These are phyloP conservation scores for Botrytis medusae DNA, from an alignment of 2,329 filamentous ascomycete genomes.

Conservation along the genomic window DNA sequence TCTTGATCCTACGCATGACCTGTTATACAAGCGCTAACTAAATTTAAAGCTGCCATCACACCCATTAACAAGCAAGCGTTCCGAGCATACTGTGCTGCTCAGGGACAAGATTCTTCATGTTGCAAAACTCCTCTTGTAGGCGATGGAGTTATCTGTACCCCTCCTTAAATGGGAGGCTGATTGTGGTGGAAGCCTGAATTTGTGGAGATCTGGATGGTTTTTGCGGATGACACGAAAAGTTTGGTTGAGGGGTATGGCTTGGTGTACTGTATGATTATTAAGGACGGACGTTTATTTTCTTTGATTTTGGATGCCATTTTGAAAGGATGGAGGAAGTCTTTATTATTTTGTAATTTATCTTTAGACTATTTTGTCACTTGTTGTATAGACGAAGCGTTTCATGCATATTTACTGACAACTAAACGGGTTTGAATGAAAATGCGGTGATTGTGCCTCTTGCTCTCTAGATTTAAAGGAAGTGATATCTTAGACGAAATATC, in stretches of 20 bases:
- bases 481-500: neutral
- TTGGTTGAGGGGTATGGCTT: neutral
- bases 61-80: constrained; percentile 46
- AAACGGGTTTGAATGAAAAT: neutral
- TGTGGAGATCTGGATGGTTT: neutral
- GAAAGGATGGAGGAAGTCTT: neutral
- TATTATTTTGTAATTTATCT: neutral
- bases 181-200: neutral
- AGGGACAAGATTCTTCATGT: neutral
- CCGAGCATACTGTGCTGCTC: constrained; percentile 30
- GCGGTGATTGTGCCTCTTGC: neutral
- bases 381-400: neutral
- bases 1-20: neutral
- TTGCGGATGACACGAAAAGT: neutral
- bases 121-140: neutral
- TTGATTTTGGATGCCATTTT: neutral
- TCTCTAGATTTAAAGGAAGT: neutral
- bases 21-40: neutral
- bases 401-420: neutral
- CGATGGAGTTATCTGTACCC: neutral
- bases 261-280: neutral
- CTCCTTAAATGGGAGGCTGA: neutral
- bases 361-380: neutral
- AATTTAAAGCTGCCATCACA: constrained; percentile 39
- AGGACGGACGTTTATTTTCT: neutral